Percentiles rank a stretch among this genome's conserved stretches.
These are phyloP conservation scores for Solanum hybrid DNA, from an alignment of 305 asterid species.

Conservation along the genomic window DNA sequence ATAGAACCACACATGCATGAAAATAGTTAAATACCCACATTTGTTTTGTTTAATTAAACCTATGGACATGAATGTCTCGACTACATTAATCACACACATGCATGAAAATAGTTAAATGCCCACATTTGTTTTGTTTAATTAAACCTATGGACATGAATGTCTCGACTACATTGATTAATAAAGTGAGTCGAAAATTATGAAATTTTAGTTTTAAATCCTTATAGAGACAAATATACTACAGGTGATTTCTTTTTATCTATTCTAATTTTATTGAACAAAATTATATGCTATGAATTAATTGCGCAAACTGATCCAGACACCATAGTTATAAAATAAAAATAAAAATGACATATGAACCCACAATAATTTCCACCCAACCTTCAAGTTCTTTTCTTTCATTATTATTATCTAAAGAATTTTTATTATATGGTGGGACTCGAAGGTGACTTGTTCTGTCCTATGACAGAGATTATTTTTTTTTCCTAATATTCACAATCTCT, in stretches of 20 bases:
- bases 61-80: not conserved
- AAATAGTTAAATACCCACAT: not conserved
- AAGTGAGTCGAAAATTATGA: not conserved
- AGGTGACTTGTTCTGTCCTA: not conserved
- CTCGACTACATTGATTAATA: not conserved
- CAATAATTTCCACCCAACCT: not conserved
- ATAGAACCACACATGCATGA: not conserved
- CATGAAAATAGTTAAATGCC: not conserved
- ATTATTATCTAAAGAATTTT: not conserved
- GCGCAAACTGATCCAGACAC: rapidly evolving
- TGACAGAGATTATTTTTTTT: not conserved
- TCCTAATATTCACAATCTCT: not conserved
- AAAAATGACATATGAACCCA: not conserved
- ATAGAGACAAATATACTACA: not conserved
- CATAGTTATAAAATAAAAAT: not conserved
- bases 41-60: not conserved
- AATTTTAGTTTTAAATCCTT: too few relatives aligned
- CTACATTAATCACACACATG: not conserved
- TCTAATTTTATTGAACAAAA: not conserved
- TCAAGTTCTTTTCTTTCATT: not conserved
- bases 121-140: not conserved
- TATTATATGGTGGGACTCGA: not conserved
- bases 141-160: not conserved
- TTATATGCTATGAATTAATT: not conserved
- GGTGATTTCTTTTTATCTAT: not conserved